Evolutionary conservation across 1,139 yeast genomes (phyloP).

Genomic region (Suhomyces yuchorum): DNA sequence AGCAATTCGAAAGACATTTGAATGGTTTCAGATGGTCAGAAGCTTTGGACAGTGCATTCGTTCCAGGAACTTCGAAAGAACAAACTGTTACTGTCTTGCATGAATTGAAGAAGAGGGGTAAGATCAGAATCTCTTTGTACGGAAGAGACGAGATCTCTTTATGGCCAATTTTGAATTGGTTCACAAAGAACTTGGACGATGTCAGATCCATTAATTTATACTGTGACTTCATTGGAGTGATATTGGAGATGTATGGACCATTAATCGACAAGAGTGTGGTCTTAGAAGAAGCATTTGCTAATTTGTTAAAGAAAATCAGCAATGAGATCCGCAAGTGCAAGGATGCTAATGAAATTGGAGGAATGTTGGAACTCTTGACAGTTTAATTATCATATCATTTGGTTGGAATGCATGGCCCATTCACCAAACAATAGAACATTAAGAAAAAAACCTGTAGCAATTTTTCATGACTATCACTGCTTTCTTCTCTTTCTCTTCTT

Average conservation of each 20-base stretch:
- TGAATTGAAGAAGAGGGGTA: constrained; percentile 86
- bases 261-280: constrained; percentile 77
- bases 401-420: constrained; percentile 1
- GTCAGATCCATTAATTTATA: constrained; percentile 72
- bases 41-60: constrained; percentile 85
- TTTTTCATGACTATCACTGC: constrained; percentile 11
- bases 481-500: constrained; percentile 19
- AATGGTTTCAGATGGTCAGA: constrained; percentile 91
- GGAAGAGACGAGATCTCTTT: constrained; percentile 85
- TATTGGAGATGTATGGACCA: constrained; percentile 76
- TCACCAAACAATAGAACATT: not conserved
- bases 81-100: constrained; percentile 77
- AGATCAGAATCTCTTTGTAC: constrained; percentile 72
- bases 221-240: constrained; percentile 82
- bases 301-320: constrained; percentile 61
- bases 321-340: constrained; percentile 75
- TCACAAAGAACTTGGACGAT: constrained; percentile 73
- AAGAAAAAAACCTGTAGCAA: no score
- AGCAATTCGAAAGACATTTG: constrained; percentile 79
- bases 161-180: constrained; percentile 87
- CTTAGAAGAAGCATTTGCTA: constrained; percentile 67
- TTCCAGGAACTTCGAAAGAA: constrained; percentile 76
- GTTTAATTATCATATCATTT: constrained; percentile 26
- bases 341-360: constrained; percentile 88
- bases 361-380: constrained; percentile 85